Percentiles rank a stretch among this genome's conserved stretches.
phyloP scores from a whole-genome alignment of 257 asterid species.

The Perilla frutescens region DNA sequence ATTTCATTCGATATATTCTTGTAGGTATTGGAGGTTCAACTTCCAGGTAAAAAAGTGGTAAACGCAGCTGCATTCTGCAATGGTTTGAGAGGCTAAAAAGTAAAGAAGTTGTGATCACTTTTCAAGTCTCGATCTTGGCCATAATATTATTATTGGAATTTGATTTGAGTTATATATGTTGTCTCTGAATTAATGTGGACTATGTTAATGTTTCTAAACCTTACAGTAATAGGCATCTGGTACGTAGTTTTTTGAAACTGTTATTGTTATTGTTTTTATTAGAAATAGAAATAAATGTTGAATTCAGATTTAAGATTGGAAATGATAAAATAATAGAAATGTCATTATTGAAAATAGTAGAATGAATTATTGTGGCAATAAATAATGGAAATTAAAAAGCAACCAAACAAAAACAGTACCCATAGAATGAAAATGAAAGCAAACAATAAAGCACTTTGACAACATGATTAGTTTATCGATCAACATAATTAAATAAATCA shows the following conservation, averaged over 20 bases:
- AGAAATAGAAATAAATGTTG: no score
- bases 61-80: slow-evolving; percentile 88
- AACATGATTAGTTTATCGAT: slow-evolving; percentile 37
- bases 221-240: no score
- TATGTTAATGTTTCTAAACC: no score
- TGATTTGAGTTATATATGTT: no score
- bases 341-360: background rate
- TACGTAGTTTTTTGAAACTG: no score
- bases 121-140: background rate
- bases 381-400: slow-evolving; percentile 44
- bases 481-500: slow-evolving; percentile 30
- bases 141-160: no score
- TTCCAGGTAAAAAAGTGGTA: slow-evolving; percentile 83
- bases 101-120: slow-evolving; percentile 55
- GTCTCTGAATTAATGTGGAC: no score
- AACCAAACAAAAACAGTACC: slow-evolving; percentile 23
- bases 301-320: no score
- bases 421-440: slow-evolving; percentile 67
- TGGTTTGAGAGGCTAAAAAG: slow-evolving; percentile 87
- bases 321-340: no score
- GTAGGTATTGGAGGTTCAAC: slow-evolving; percentile 93
- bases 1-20: background rate
- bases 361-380: slow-evolving; percentile 48
- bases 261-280: no score
- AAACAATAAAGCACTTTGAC: slow-evolving; percentile 61